phyloP scores from a whole-genome alignment of 2,329 filamentous ascomycete species.

The Sarocladium brachiariae region DNA sequence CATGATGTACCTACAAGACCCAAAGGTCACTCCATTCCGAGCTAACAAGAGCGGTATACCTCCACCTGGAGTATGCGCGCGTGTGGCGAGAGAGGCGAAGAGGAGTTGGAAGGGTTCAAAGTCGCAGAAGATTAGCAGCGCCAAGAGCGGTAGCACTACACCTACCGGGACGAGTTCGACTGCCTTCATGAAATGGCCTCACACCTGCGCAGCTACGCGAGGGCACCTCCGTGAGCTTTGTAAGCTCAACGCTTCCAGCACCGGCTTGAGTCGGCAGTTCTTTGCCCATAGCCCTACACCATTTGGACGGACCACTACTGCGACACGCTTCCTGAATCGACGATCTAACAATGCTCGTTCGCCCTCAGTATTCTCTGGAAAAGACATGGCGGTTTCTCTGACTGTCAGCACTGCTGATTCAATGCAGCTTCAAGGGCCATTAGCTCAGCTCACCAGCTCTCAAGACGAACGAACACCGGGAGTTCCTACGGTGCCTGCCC shows the following conservation, averaged over 20 bases:
- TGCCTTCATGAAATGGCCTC: slow-evolving; percentile 55
- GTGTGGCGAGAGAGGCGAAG: slow-evolving; percentile 59
- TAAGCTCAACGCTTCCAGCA: slow-evolving; percentile 43
- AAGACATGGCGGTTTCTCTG: slow-evolving; percentile 58
- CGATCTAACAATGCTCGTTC: slow-evolving; percentile 40
- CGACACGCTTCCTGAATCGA: slow-evolving; percentile 42
- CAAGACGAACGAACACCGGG: slow-evolving; percentile 16
- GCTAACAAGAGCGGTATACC: slow-evolving; percentile 58
- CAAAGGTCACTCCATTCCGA: slow-evolving; percentile 59
- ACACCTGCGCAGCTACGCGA: slow-evolving; percentile 56
- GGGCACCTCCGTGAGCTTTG: slow-evolving; percentile 57
- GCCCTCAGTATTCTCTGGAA: slow-evolving; percentile 47
- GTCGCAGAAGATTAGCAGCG: slow-evolving; percentile 21
- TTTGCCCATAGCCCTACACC: slow-evolving; percentile 49
- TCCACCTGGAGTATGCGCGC: slow-evolving; percentile 56
- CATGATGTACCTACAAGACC: slow-evolving; percentile 57
- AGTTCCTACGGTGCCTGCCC: background rate
- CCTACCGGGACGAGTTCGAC: slow-evolving; percentile 42
- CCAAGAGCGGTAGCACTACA: slow-evolving; percentile 46
- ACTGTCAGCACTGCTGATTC: slow-evolving; percentile 55
- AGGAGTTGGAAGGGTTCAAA: slow-evolving; percentile 60
- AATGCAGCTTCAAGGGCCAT: slow-evolving; percentile 56
- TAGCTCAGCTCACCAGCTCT: slow-evolving; percentile 52
- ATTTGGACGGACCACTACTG: slow-evolving; percentile 37
- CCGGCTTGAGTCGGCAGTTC: slow-evolving; percentile 36